Evolutionary conservation across 306 rosid species (phyloP).

Genomic region (Chamaecrista fasciculata): DNA sequence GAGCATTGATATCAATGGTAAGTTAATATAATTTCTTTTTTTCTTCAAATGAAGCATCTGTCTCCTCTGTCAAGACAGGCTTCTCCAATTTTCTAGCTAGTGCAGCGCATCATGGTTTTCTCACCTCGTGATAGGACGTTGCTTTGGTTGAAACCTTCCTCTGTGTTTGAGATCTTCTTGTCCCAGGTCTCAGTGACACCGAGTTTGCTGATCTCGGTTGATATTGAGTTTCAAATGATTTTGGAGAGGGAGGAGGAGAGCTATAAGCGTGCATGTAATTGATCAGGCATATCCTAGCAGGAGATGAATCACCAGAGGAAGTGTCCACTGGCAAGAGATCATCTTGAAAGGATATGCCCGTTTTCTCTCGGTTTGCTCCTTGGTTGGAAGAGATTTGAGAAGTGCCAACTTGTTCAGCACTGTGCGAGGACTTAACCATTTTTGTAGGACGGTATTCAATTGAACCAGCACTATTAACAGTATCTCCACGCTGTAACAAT

Average conservation of each 20-base stretch:
- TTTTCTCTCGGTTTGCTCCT: neutral
- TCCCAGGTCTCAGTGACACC: neutral
- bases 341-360: neutral
- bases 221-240: slow-evolving; percentile 11
- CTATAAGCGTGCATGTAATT: too few relatives aligned
- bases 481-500: slow-evolving; percentile 29
- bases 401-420: neutral
- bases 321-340: neutral
- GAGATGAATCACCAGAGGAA: slow-evolving; percentile 35
- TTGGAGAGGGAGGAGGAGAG: slow-evolving; percentile 17
- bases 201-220: slow-evolving; percentile 15
- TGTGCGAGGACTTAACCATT: slow-evolving; percentile 8
- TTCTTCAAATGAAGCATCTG: slow-evolving; percentile 9
- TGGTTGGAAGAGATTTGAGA: slow-evolving; percentile 3
- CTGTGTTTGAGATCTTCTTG: slow-evolving; percentile 32
- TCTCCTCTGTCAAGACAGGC: slow-evolving; percentile 14
- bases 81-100: neutral
- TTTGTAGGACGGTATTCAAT: slow-evolving; percentile 3
- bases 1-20: slow-evolving; percentile 3
- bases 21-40: neutral
- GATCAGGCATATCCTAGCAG: too few relatives aligned
- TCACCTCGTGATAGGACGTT: slow-evolving; percentile 41
- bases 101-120: slow-evolving; percentile 24
- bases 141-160: slow-evolving; percentile 22
- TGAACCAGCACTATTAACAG: slow-evolving; percentile 8